Evolutionary conservation across 2,329 filamentous ascomycete species (phyloP).

Genomic region (Akanthomyces uredinophilus): DNA sequence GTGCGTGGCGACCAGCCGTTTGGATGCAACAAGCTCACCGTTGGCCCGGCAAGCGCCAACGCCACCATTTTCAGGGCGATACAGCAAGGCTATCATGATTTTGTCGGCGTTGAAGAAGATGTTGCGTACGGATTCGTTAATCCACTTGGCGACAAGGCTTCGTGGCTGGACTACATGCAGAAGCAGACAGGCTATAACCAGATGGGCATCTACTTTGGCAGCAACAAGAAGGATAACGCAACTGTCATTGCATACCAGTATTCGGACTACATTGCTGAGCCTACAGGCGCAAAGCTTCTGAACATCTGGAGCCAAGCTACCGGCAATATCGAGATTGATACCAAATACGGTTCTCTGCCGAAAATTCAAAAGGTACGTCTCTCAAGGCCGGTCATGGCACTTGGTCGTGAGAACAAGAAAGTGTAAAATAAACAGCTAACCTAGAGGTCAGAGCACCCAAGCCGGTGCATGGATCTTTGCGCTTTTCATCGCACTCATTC

Average conservation of each 20-base stretch:
- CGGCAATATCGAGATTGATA: conserved; percentile 34
- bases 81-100: conserved; percentile 12
- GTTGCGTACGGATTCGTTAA: conserved; percentile 4
- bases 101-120: not conserved
- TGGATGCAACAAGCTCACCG: conserved; percentile 13
- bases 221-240: not conserved
- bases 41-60: conserved; percentile 24
- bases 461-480: conserved; percentile 56
- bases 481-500: conserved; percentile 66
- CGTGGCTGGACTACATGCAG: conserved; percentile 15
- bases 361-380: conserved; percentile 41
- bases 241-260: conserved; percentile 17
- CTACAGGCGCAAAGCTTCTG: conserved; percentile 14
- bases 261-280: conserved; percentile 6
- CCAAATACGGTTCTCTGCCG: conserved; percentile 56
- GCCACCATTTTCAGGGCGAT: conserved; percentile 24
- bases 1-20: conserved; percentile 23
- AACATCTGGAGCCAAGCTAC: conserved; percentile 21
- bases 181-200: conserved; percentile 2
- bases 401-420: no score
- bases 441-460: conserved; percentile 42
- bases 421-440: not conserved
- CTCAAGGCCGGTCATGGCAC: no score
- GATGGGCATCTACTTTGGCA: conserved; percentile 15
- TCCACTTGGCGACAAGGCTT: conserved; percentile 10